Evolutionary conservation across 306 rosid genomes (phyloP).

Genomic region (Rosa multiflora): DNA sequence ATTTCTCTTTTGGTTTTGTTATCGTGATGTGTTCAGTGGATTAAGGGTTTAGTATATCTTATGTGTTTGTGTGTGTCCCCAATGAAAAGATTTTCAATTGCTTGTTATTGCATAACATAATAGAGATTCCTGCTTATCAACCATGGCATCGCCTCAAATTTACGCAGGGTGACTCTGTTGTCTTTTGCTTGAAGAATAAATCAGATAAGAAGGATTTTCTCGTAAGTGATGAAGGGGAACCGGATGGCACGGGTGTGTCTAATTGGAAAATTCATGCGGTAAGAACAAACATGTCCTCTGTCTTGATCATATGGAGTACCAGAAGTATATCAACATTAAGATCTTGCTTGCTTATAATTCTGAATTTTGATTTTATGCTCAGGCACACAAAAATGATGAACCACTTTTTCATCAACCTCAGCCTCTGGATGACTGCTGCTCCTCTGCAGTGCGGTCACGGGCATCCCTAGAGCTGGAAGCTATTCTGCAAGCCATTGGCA

Average conservation of each 20-base stretch:
- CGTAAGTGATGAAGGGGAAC: too few relatives aligned
- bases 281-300: not conserved
- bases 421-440: not conserved
- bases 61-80: too few relatives aligned
- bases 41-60: too few relatives aligned
- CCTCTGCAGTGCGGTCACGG: not conserved
- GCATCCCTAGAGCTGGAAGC: slow-evolving; percentile 5
- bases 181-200: slow-evolving; percentile 41
- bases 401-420: not conserved
- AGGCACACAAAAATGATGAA: not conserved
- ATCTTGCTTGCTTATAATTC: slow-evolving; percentile 10
- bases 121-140: too few relatives aligned
- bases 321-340: slow-evolving; percentile 3
- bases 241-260: not conserved
- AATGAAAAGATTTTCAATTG: too few relatives aligned
- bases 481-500: slow-evolving; percentile 8
- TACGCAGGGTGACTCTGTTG: not conserved
- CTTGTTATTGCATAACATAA: too few relatives aligned
- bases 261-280: slow-evolving; percentile 10
- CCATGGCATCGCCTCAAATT: too few relatives aligned
- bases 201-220: slow-evolving; percentile 12
- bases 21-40: too few relatives aligned
- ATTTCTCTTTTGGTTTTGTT: too few relatives aligned
- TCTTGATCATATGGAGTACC: not conserved
- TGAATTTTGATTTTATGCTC: not conserved